Evolutionary conservation across 2,329 filamentous ascomycete genomes (phyloP), one percentile per base, ranked within the genome.

Genomic region (Fusarium sp.): DNA sequence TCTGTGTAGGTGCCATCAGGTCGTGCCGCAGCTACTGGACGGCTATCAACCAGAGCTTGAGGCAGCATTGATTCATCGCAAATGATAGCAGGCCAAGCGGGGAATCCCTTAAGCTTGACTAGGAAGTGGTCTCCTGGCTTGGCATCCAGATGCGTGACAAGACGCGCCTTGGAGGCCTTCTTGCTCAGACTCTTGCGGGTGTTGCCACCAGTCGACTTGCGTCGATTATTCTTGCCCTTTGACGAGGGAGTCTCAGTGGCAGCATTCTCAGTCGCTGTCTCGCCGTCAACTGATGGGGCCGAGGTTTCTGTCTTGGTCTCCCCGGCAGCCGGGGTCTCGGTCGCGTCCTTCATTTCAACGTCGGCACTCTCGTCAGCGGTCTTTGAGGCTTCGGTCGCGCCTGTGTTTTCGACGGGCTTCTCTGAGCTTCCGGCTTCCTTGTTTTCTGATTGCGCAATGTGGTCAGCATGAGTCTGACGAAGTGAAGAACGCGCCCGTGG

Each of bases 1-100:
- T 94, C 93, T 56, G 93, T 90, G 79, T 96, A 97, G 42, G 91
- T 92, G 61, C 95, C 95, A 80, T 98, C 95, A 23, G 88, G 83
- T 62, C 92, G 89, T 74, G 89, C 90, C 23, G 95, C 94, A 46
- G 93, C 94, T 55, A 97, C 93, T 11, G 95, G 96, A 66, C 96
- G 91, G 47, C 87, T 88, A 75, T 87, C 92, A 57, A 97, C 82
- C 25, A 99, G 87, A 16, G 87, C 89, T 61, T 90, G 85, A 4
- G 96, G 95, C 21, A 99, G 89, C 91, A 99, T 98, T 67, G 91
- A 90, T 80, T 99, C 95, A 78, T 97, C 94, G 79, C 93, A 96
- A 74, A 99, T 89, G 77, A 99, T 92, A 57, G 93, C 91, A 18
- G 96, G 96, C 96, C 96, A 99, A 41, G 93, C 91, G 32, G 96